Evolutionary conservation across 306 rosid species (phyloP), one percentile per base, ranked within the genome.

Genomic region (Vigna mungo): DNA sequence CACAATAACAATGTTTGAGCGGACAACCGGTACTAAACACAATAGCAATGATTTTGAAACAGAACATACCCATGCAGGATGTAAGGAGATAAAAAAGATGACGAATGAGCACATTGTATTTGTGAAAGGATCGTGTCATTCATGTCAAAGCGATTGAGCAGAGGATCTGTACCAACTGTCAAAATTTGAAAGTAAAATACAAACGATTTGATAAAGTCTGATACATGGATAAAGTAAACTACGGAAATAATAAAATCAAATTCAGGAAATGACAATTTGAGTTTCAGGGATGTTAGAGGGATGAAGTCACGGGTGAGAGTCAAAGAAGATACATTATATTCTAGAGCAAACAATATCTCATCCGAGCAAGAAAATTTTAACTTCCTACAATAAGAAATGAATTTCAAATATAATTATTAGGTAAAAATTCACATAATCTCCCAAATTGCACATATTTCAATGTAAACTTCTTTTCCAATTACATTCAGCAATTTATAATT

Each of bases 101-200:
- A 92, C 16, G 79, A 87, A 81, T 97, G 89, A 71, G 92, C 98
- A 77, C 94, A 92, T 62, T 89, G 98, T 82, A 94, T 89, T 80
- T 92, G 92, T 56, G 98, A 92, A 68, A 94, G 96, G 84, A 92
- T 80, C 3, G 1, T 83, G 74, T 96, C 97, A 20, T 90, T 92
- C 83, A 94, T 89, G 90, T 90, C 89, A 77, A 80, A 89, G 56
- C 93, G 94, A 72, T 81, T 79, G 13, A 94, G 93, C 17, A 85
- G 80, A 75, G 96, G 98, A 81, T 89, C 94, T 23, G 94, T 96
- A 36, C 98, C 98, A 68, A 92, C 92, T 15, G 92, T 88, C 80
- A 94, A 66, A 84, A 94, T 82, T 97, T 92, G 91, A 62, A 41
- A 68, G 14, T 37, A 46, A 68, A 37, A 76, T 51, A 68, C 67